phyloP scores from a whole-genome alignment of 352 stramenopile species.

The Elongisporangium undulatum region DNA sequence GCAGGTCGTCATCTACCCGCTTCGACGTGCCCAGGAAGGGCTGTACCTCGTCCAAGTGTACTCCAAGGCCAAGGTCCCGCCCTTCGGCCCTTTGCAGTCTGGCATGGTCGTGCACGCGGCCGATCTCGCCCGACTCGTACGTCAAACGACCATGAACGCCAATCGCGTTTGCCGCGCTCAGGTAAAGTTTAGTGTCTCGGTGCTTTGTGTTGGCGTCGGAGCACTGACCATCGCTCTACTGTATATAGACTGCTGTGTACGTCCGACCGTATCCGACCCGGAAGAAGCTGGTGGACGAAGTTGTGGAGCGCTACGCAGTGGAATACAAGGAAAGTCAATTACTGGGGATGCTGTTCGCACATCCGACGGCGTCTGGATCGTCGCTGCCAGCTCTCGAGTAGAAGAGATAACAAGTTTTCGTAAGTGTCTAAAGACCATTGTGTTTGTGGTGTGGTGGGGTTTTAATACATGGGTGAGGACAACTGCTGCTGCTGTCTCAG shows the following conservation, averaged over 20 bases:
- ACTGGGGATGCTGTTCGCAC: constrained; percentile 70
- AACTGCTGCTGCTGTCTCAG: constrained; percentile 7
- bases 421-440: not conserved
- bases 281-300: constrained; percentile 86
- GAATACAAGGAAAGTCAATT: constrained; percentile 87
- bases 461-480: not conserved
- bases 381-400: not conserved
- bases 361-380: constrained; percentile 12
- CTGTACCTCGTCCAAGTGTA: constrained; percentile 78
- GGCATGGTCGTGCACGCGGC: constrained; percentile 78
- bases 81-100: constrained; percentile 76
- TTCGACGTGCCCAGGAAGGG: constrained; percentile 52
- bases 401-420: not conserved
- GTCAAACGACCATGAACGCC: constrained; percentile 86
- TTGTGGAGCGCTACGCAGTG: constrained; percentile 80
- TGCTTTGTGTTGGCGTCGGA: not conserved
- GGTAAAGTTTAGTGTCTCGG: constrained; percentile 20
- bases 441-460: not conserved
- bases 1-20: constrained; percentile 80
- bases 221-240: constrained; percentile 9
- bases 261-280: constrained; percentile 81
- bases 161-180: constrained; percentile 83
- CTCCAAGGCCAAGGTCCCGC: constrained; percentile 76
- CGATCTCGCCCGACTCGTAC: constrained; percentile 68
- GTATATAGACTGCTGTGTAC: constrained; percentile 70